phyloP scores from a whole-genome alignment of 257 asterid genomes.

The Solanum gracilifrons region DNA sequence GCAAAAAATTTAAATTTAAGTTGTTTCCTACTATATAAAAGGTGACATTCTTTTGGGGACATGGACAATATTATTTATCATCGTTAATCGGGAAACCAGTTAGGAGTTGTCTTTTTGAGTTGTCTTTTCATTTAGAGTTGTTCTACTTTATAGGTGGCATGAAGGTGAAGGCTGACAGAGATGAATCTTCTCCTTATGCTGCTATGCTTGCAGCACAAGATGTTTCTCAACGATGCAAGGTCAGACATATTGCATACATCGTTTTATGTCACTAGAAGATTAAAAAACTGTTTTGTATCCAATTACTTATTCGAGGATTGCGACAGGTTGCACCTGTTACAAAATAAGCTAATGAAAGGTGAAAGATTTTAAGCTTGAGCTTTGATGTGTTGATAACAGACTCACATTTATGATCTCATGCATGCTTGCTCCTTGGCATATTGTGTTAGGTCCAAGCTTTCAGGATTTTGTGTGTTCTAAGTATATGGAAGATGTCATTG shows the following conservation, averaged over 20 bases:
- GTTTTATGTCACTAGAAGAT: not conserved
- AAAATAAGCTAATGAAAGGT: not conserved
- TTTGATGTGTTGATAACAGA: not conserved
- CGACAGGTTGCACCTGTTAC: not conserved
- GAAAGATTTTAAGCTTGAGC: not conserved
- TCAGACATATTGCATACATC: not conserved
- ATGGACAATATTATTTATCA: not conserved
- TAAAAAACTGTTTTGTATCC: not conserved
- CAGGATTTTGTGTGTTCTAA: not conserved
- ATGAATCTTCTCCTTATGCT: slow-evolving; percentile 91
- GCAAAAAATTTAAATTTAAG: not conserved
- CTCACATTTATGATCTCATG: not conserved
- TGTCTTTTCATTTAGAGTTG: not conserved
- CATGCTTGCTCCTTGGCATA: not conserved
- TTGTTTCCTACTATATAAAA: not conserved
- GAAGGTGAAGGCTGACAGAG: slow-evolving; percentile 94
- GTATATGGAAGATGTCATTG: not conserved
- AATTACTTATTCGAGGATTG: not conserved
- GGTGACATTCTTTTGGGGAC: not conserved
- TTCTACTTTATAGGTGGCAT: slow-evolving; percentile 45
- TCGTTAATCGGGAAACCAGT: not conserved
- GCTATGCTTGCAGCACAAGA: slow-evolving; percentile 99
- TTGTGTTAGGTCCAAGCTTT: not conserved
- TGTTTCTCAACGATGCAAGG: slow-evolving; percentile 88
- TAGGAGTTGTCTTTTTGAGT: not conserved